Evolutionary conservation across 495 filamentous ascomycete genomes (phyloP), one percentile per base, ranked within the genome.

Genomic region (Tuber calosporum): DNA sequence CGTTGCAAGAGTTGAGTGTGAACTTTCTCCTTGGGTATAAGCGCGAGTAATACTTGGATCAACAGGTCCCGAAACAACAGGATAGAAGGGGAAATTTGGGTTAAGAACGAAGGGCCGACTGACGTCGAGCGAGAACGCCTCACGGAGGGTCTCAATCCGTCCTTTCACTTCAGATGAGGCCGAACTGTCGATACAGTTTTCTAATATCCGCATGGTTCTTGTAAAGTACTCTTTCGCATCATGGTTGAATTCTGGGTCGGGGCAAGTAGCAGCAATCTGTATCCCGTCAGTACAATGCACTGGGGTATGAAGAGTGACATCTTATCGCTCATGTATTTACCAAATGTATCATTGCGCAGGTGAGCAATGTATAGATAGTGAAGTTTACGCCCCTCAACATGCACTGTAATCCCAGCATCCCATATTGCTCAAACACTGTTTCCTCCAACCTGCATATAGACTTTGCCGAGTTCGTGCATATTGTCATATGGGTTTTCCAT

Each of bases 351-450:
- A 97, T 95, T 40, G 93, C 95, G 85, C 93, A 97, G 19, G 92
- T 97, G 48, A 99, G 85, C 39, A 97, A 87, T 62, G 89, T 89
- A 80, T 99, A 99, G 34, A 99, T 96, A 34, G 93, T 93, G 82
- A 97, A 97, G 84, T 93, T 97, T 79, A 97, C 92, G 45, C 95
- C 95, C 75, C 95, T 87, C 81, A 93, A 90, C 95, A 99, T 98
- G 85, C 90, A 96, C 73, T 94, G 86, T 2, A 98, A 85, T 1
- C 95, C 96, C 67, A 87, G 86, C 67, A 97, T 83, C 1, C 93
- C 93, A 82, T 90, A 96, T 1, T 87, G 86, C 70, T 89, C 85
- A 68, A 96, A 79, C 73, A 98, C 89, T 17, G 89, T 90, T 84
- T 98, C 95, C 81, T 97, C 92, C n/a, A 98, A 82, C 74, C 92